A percentile compares a stretch with the other conserved stretches of the same genome.
phyloP scores from a whole-genome alignment of 805 yeast genomes.

The Ogataea paraovalis region DNA sequence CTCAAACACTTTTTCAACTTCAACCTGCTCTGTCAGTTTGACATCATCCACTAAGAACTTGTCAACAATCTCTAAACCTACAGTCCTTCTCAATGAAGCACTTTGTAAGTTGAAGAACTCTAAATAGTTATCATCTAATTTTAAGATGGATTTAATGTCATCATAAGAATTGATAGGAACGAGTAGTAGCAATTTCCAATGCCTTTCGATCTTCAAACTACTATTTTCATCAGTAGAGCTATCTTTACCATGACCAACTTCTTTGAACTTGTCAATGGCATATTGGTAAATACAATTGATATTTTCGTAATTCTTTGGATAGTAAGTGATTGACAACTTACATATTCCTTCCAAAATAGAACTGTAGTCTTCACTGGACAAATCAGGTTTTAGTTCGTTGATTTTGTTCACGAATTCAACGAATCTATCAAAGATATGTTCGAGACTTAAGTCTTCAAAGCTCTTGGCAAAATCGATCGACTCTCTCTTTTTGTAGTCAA shows the following conservation, averaged over 20 bases:
- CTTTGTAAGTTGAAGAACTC: slow-evolving; percentile 54
- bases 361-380: slow-evolving; percentile 64
- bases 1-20: slow-evolving; percentile 57
- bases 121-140: slow-evolving; percentile 46
- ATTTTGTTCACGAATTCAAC: slow-evolving; percentile 61
- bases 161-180: slow-evolving; percentile 45
- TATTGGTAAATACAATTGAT: slow-evolving; percentile 59
- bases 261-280: slow-evolving; percentile 38
- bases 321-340: slow-evolving; percentile 60
- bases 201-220: slow-evolving; percentile 28
- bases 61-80: slow-evolving; percentile 60
- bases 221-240: neutral
- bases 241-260: slow-evolving; percentile 19
- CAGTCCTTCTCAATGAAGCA: slow-evolving; percentile 45
- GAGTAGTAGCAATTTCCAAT: slow-evolving; percentile 36
- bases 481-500: slow-evolving; percentile 47
- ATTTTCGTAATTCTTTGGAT: slow-evolving; percentile 56
- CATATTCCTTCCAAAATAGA: slow-evolving; percentile 63
- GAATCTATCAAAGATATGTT: slow-evolving; percentile 53
- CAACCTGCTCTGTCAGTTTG: slow-evolving; percentile 39
- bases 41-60: slow-evolving; percentile 42
- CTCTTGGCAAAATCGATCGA: slow-evolving; percentile 17
- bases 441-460: slow-evolving; percentile 13
- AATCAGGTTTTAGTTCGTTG: slow-evolving; percentile 53
- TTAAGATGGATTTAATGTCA: slow-evolving; percentile 31